These are phyloP conservation scores for Blastobotrys indianensis DNA, from an alignment of 1,139 yeast species.

Conservation along the genomic window DNA sequence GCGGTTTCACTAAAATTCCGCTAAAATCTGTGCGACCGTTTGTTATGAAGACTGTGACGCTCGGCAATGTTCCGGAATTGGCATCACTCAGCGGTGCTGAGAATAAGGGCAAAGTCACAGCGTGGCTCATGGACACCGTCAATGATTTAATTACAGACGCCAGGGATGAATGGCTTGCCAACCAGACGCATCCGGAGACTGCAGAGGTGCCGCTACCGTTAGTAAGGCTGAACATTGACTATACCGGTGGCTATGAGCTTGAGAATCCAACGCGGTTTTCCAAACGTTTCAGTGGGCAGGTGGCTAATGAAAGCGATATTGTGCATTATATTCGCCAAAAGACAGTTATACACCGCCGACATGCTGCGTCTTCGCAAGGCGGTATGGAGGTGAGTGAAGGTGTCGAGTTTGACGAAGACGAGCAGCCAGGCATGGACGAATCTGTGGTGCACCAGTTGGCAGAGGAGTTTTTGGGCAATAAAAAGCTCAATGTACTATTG, in stretches of 20 bases:
- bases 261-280: slow-evolving; percentile 89
- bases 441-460: slow-evolving; percentile 55
- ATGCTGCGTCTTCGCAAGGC: not conserved
- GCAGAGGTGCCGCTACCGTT: slow-evolving; percentile 50
- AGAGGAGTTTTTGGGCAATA: slow-evolving; percentile 48
- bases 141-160: slow-evolving; percentile 63
- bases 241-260: slow-evolving; percentile 83
- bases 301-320: slow-evolving; percentile 85
- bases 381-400: slow-evolving; percentile 12
- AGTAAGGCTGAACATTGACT: slow-evolving; percentile 77
- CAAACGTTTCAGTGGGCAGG: slow-evolving; percentile 80
- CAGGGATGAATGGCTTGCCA: slow-evolving; percentile 41
- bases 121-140: slow-evolving; percentile 56
- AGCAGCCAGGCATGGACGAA: slow-evolving; percentile 33
- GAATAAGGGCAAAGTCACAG: slow-evolving; percentile 54
- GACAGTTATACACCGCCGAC: slow-evolving; percentile 8
- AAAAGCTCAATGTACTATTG: slow-evolving; percentile 64
- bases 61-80: slow-evolving; percentile 37
- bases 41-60: slow-evolving; percentile 57
- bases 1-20: slow-evolving; percentile 57
- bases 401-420: slow-evolving; percentile 22
- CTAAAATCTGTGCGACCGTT: slow-evolving; percentile 80
- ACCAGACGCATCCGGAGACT: slow-evolving; percentile 24
- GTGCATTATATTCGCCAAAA: slow-evolving; percentile 60
- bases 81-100: slow-evolving; percentile 62